phyloP scores from a whole-genome alignment of 2,329 filamentous ascomycete species.

The Helotiales sp. region DNA sequence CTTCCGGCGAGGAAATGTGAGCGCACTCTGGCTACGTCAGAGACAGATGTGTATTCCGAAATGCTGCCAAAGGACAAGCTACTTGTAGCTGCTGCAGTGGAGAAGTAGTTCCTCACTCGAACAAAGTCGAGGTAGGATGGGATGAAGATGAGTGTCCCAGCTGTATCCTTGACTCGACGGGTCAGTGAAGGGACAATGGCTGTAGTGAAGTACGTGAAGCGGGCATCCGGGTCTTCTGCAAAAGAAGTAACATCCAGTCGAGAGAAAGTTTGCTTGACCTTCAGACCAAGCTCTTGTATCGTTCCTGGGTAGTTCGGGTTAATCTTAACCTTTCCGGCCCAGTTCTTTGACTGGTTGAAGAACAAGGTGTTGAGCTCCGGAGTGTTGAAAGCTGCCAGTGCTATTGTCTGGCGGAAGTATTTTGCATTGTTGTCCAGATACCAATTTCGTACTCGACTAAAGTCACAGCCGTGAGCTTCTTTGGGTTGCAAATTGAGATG shows the following conservation, averaged over 20 bases:
- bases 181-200: constrained; percentile 75
- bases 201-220: constrained; percentile 88
- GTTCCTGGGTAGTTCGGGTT: constrained; percentile 66
- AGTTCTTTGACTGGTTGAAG: constrained; percentile 75
- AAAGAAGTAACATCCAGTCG: constrained; percentile 75
- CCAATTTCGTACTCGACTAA: constrained; percentile 85
- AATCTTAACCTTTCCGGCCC: constrained; percentile 75
- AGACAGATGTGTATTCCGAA: constrained; percentile 80
- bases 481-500: constrained; percentile 90
- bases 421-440: constrained; percentile 87
- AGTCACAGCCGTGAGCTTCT: constrained; percentile 89
- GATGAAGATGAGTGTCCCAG: constrained; percentile 83
- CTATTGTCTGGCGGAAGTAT: constrained; percentile 80
- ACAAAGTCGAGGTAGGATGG: constrained; percentile 96
- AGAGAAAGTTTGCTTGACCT: constrained; percentile 84
- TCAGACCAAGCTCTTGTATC: constrained; percentile 71
- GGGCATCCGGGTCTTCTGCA: constrained; percentile 76
- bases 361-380: constrained; percentile 84
- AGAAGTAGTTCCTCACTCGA: constrained; percentile 87
- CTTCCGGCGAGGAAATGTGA: constrained; percentile 85
- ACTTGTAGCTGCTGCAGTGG: constrained; percentile 61
- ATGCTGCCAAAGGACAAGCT: constrained; percentile 74
- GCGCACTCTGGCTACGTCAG: constrained; percentile 78
- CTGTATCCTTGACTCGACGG: constrained; percentile 63
- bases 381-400: constrained; percentile 80